These are phyloP conservation scores for Phycomyces nitens DNA, from an alignment of 192 early-diverging fungal genomes.

Conservation along the genomic window DNA sequence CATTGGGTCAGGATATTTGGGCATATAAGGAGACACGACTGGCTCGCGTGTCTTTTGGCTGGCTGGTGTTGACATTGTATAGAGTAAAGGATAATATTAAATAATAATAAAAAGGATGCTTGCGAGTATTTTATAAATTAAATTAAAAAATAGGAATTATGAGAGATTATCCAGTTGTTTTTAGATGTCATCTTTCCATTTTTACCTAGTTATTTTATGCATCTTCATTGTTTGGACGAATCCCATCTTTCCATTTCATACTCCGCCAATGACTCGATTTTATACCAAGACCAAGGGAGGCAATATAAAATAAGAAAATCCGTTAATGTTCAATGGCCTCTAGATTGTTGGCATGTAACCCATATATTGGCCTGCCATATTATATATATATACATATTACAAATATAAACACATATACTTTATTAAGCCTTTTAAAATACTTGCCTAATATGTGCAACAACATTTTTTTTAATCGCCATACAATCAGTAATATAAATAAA, in stretches of 20 bases:
- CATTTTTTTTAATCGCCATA: too few relatives aligned
- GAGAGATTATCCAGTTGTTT: not conserved
- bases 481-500: too few relatives aligned
- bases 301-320: too few relatives aligned
- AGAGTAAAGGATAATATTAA: not conserved
- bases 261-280: not conserved
- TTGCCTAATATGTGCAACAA: too few relatives aligned
- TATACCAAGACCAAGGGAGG: not conserved
- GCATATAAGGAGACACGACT: slow-evolving; percentile 41
- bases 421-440: too few relatives aligned
- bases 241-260: slow-evolving; percentile 1
- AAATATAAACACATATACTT: too few relatives aligned
- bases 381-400: too few relatives aligned
- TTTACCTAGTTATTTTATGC: not conserved
- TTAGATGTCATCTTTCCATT: slow-evolving; percentile 10
- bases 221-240: not conserved
- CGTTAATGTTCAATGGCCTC: too few relatives aligned
- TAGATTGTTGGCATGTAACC: too few relatives aligned
- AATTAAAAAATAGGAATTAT: slow-evolving; percentile 2
- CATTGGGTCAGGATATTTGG: slow-evolving; percentile 63
- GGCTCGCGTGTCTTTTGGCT: slow-evolving; percentile 19
- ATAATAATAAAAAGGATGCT: not conserved
- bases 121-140: too few relatives aligned
- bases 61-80: not conserved
- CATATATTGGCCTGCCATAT: too few relatives aligned